These are phyloP conservation scores for Chaetomium sp. DNA, from an alignment of 2,329 filamentous ascomycete species.

Conservation along the genomic window DNA sequence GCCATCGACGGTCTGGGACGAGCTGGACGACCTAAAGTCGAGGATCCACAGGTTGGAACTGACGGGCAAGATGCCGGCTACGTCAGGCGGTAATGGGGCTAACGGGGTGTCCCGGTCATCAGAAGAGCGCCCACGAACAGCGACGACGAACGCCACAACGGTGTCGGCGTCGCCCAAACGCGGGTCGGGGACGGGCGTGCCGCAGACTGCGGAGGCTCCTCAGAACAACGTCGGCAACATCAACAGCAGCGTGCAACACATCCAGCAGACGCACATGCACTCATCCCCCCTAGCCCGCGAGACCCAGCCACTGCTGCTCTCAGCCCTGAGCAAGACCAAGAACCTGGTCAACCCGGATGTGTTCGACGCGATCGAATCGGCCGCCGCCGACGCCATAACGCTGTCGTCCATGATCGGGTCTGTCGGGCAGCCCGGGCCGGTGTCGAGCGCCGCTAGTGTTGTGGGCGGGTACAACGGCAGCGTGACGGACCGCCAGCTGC, in stretches of 20 bases:
- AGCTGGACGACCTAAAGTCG: conserved; percentile 90
- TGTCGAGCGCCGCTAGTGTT: conserved; percentile 59
- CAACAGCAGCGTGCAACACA: conserved; percentile 30
- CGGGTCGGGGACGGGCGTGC: conserved; percentile 18
- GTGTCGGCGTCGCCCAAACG: conserved; percentile 85
- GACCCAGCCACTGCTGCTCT: conserved; percentile 69
- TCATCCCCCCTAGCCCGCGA: conserved; percentile 38
- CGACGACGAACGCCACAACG: conserved; percentile 84
- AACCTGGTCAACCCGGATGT: conserved; percentile 62
- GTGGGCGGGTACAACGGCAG: conserved; percentile 42
- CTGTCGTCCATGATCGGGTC: conserved; percentile 73
- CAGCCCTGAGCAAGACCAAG: conserved; percentile 74
- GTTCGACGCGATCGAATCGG: conserved; percentile 72
- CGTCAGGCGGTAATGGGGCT: conserved; percentile 55
- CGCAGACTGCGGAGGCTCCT: conserved; percentile 34
- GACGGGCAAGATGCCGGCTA: conserved; percentile 78
- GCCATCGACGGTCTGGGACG: conserved; percentile 94
- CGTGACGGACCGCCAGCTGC: conserved; percentile 73
- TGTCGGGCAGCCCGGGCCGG: conserved; percentile 60
- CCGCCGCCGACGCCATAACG: conserved; percentile 72
- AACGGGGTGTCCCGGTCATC: conserved; percentile 62
- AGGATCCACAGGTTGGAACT: conserved; percentile 85
- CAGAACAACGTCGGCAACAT: conserved; percentile 4
- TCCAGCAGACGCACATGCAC: conserved; percentile 51
- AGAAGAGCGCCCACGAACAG: conserved; percentile 80